These are phyloP conservation scores for Penicillium corylophilum DNA, from an alignment of 2,329 filamentous ascomycete species.

Conservation along the genomic window DNA sequence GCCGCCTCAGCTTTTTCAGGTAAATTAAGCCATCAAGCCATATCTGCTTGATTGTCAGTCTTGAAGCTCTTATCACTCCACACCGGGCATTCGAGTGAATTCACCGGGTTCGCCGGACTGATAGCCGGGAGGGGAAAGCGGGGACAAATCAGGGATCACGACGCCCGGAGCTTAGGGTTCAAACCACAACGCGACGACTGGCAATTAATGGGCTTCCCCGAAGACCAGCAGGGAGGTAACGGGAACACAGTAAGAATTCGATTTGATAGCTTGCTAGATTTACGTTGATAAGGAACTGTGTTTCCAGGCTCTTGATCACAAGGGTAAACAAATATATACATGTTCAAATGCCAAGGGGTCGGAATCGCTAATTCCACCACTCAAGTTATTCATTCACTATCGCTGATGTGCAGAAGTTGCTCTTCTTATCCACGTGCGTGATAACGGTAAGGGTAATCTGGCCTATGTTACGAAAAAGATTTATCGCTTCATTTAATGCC, in stretches of 20 bases:
- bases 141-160: conserved; percentile 5
- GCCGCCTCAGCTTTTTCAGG: conserved; percentile 3
- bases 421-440: too few relatives aligned
- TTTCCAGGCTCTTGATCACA: background rate
- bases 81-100: conserved; percentile 2
- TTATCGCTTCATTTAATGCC: too few relatives aligned
- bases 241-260: background rate
- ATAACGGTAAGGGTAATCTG: too few relatives aligned
- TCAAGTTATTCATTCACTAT: background rate
- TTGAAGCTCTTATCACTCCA: conserved; percentile 14
- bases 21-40: conserved; percentile 1
- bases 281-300: background rate
- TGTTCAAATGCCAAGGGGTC: background rate
- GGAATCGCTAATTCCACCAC: background rate
- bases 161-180: background rate
- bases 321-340: background rate
- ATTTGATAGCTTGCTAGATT: background rate
- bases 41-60: conserved; percentile 1
- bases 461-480: too few relatives aligned
- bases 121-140: conserved; percentile 8
- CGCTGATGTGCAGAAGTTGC: too few relatives aligned
- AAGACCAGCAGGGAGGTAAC: background rate
- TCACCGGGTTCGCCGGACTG: conserved; percentile 11
- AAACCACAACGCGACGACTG: background rate
- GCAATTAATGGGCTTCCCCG: background rate